Conservation (phyloP, 2,329 filamentous ascomycete species). For the Aspergillus latus region DNA sequence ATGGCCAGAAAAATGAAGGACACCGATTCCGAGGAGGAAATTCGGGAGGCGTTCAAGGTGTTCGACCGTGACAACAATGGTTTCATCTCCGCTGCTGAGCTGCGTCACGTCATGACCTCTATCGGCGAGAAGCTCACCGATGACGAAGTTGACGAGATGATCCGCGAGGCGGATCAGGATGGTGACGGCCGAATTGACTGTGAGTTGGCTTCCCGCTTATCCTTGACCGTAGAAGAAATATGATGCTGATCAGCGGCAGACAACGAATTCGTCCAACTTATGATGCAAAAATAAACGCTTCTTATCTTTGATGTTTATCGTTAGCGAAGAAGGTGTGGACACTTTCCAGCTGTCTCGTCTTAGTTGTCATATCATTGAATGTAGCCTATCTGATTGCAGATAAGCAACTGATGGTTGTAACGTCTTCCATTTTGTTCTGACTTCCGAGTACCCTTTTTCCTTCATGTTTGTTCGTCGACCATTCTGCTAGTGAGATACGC, state of each 20-base stretch:
- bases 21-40: slow-evolving; percentile 87
- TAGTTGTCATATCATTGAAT: slow-evolving; percentile 25
- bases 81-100: slow-evolving; percentile 83
- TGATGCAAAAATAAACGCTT: slow-evolving; percentile 82
- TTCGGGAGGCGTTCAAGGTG: slow-evolving; percentile 85
- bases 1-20: slow-evolving; percentile 96
- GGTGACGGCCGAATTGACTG: slow-evolving; percentile 87
- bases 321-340: slow-evolving; percentile 32
- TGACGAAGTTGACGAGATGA: slow-evolving; percentile 91
- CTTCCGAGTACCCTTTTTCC: slow-evolving; percentile 12
- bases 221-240: neutral
- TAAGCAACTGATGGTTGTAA: slow-evolving; percentile 20
- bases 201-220: slow-evolving; percentile 46
- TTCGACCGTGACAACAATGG: slow-evolving; percentile 91
- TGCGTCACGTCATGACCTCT: slow-evolving; percentile 88
- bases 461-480: neutral
- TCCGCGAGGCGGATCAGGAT: slow-evolving; percentile 85
- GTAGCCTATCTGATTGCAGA: slow-evolving; percentile 30
- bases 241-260: slow-evolving; percentile 51
- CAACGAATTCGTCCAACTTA: slow-evolving; percentile 90
- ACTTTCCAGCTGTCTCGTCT: slow-evolving; percentile 25
- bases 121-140: slow-evolving; percentile 90
- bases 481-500: neutral
- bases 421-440: slow-evolving; percentile 10
- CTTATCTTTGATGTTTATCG: slow-evolving; percentile 28